Evolutionary conservation across 352 stramenopile species (phyloP).

Genomic region (Pythium guiyangense): DNA sequence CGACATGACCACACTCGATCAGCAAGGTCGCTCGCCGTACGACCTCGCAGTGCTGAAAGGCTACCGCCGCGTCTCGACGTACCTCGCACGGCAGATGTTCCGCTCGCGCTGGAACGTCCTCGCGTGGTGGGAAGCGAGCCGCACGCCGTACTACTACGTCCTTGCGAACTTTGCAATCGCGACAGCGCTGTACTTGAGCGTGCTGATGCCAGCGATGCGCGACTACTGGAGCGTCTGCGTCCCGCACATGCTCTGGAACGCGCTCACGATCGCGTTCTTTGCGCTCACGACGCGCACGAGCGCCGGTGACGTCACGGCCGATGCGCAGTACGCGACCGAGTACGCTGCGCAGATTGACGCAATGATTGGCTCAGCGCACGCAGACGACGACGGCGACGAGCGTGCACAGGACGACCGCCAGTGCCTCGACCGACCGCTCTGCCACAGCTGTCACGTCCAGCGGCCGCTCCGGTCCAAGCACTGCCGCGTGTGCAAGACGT

Average conservation of each 20-base stretch:
- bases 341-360: too few relatives aligned
- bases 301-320: too few relatives aligned
- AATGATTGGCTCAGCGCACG: too few relatives aligned
- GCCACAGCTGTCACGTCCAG: too few relatives aligned
- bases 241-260: slow-evolving; percentile 56
- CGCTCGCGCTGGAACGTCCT: slow-evolving; percentile 58
- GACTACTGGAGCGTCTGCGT: slow-evolving; percentile 56
- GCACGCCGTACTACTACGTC: slow-evolving; percentile 66
- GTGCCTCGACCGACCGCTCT: too few relatives aligned
- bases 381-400: too few relatives aligned
- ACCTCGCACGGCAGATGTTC: slow-evolving; percentile 40
- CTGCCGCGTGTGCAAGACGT: too few relatives aligned
- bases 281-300: too few relatives aligned
- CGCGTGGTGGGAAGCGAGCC: slow-evolving; percentile 53
- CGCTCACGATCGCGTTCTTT: too few relatives aligned
- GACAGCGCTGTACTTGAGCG: slow-evolving; percentile 35
- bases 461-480: too few relatives aligned
- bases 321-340: too few relatives aligned
- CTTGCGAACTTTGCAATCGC: slow-evolving; percentile 42
- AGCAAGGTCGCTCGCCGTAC: slow-evolving; percentile 48
- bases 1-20: slow-evolving; percentile 41
- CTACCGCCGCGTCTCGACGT: slow-evolving; percentile 45
- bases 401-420: too few relatives aligned
- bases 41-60: slow-evolving; percentile 59
- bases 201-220: slow-evolving; percentile 54